Evolutionary conservation across 2,329 filamentous ascomycete genomes (phyloP).

Genomic region (Neopestalotiopsis rosae): DNA sequence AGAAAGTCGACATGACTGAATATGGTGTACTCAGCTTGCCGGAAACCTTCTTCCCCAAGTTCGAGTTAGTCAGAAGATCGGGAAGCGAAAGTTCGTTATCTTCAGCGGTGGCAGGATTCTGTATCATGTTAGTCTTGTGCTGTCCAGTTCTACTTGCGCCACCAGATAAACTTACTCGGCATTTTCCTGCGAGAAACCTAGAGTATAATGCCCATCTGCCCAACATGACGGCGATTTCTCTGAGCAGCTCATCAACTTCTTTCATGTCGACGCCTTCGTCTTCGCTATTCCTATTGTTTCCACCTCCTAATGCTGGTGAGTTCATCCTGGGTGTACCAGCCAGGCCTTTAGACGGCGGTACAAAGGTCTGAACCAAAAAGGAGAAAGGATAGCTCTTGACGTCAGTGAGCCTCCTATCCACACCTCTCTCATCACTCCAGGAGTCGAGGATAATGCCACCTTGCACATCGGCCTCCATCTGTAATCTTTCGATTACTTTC

Average conservation of each 20-base stretch:
- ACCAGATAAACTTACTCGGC: conserved; percentile 64
- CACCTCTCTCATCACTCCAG: conserved; percentile 86
- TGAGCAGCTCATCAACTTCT: conserved; percentile 86
- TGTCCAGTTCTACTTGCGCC: conserved; percentile 20
- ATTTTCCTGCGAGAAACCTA: conserved; percentile 87
- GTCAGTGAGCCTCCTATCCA: conserved; percentile 88
- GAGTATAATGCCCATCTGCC: conserved; percentile 92
- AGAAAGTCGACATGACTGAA: conserved; percentile 92
- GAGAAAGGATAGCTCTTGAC: conserved; percentile 98
- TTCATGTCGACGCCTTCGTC: conserved; percentile 97
- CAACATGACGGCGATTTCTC: conserved; percentile 90
- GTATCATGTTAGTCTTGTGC: conserved; percentile 33
- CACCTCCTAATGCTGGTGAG: conserved; percentile 72
- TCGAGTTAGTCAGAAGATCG: conserved; percentile 77
- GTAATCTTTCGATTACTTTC: conserved; percentile 88
- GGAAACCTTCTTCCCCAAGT: conserved; percentile 78
- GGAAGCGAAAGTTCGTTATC: conserved; percentile 69
- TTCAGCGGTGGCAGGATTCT: conserved; percentile 59
- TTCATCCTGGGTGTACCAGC: conserved; percentile 70
- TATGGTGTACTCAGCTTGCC: conserved; percentile 80
- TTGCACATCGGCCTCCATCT: conserved; percentile 94
- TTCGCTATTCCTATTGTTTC: conserved; percentile 69
- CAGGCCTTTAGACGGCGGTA: conserved; percentile 70
- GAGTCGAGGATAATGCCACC: conserved; percentile 95
- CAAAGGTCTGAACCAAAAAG: conserved; percentile 93